Evolutionary conservation across 306 rosid species (phyloP), one percentile per base, ranked within the genome.

Genomic region (Hylodesmum podocarpum): DNA sequence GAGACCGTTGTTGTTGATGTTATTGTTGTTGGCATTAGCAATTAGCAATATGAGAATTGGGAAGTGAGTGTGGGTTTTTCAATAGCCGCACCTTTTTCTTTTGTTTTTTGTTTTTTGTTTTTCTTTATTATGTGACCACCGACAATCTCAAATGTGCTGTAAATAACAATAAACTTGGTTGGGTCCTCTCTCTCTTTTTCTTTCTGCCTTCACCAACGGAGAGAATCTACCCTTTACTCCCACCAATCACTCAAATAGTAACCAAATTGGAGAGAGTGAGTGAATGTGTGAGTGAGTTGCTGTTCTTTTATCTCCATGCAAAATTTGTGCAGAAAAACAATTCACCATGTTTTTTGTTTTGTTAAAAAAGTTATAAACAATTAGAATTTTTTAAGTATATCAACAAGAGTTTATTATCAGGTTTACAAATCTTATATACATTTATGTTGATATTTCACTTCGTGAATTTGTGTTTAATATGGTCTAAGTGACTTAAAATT

Each of bases 1-100:
- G 37, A 66, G 75, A 61, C 82, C 82, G 82, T 78, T 78, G 89
- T 54, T 18, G 25, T 43, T 8, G 19, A 5, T n/a, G n/a, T n/a
- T n/a, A 2, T 50, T 53, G 3, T 51, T 53, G 31, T 54, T 22
- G 63, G 18, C 36, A 55, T 55, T 25, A 1, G 36, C 63, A 55
- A 55, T 11, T 18, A 21, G 62, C 6, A 1, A 1, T 22, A 6
- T 54, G 14, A 6, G 27, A 22, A 53, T 0, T 24, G 28, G 28
- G 16, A 54, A 24, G 62, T 12, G 12, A 34, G 22, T 8, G 58
- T 0, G 15, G 9, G 37, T 72, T 53, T 40, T 49, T 7, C 14
- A 7, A 12, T 50, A 10, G 31, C 19, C 36, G 28, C 22, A 22
- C 18, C 28, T 65, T 16, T 46, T 75, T 21, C 12, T 19, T 28